Conservation (phyloP, 495 filamentous ascomycete genomes). For the Hypoxylon intermedium region DNA sequence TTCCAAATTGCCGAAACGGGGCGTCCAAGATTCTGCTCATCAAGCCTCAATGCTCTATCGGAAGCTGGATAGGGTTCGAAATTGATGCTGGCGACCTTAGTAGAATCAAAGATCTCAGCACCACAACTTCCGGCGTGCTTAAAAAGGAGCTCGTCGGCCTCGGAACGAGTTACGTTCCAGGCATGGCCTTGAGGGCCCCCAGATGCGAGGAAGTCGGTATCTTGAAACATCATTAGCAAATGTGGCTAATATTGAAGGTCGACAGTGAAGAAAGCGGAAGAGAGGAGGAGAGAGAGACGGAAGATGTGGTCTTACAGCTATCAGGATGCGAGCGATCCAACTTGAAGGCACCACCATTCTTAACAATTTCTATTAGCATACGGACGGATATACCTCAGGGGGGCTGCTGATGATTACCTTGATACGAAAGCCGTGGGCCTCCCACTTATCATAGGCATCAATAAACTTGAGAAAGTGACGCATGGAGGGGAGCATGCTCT, state of each 20-base stretch:
- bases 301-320: conserved; percentile 45
- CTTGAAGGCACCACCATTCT: conserved; percentile 57
- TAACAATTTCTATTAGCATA: neutral
- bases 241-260: too few species aligned
- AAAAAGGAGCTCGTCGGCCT: conserved; percentile 60
- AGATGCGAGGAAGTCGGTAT: conserved; percentile 58
- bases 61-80: conserved; percentile 34
- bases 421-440: conserved; percentile 51
- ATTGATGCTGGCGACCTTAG: conserved; percentile 50
- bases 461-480: conserved; percentile 59
- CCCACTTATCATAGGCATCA: conserved; percentile 52
- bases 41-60: neutral
- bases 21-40: conserved; percentile 42
- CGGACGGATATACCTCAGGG: neutral
- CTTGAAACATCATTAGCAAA: conserved; percentile 23
- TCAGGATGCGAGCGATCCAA: conserved; percentile 47
- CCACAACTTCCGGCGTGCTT: conserved; percentile 55
- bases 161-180: conserved; percentile 63
- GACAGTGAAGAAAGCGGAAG: too few species aligned
- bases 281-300: too few species aligned
- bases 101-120: conserved; percentile 55
- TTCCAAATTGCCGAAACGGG: conserved; percentile 56
- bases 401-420: conserved; percentile 45
- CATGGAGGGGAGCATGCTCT: conserved; percentile 59
- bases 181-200: conserved; percentile 52